Evolutionary conservation across 371 early-diverging fungal species (phyloP).

Genomic region (Zychaea mexicana): DNA sequence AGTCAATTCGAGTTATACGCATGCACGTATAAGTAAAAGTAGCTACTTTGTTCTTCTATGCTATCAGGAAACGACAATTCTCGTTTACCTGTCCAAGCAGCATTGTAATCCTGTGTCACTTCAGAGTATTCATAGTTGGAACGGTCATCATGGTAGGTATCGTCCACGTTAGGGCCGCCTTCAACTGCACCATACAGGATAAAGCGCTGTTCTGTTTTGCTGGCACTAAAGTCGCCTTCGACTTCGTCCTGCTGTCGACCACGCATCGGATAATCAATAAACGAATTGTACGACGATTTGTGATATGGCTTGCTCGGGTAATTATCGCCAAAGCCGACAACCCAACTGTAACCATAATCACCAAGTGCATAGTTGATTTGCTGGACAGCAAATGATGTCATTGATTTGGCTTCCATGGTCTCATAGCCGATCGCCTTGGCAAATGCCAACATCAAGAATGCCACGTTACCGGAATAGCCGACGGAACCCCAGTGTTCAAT

Average conservation of each 20-base stretch:
- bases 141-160: constrained; percentile 59
- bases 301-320: constrained; percentile 58
- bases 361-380: constrained; percentile 65
- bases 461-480: constrained; percentile 54
- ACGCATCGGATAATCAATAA: constrained; percentile 59
- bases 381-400: constrained; percentile 52
- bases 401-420: constrained; percentile 28
- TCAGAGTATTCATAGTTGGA: constrained; percentile 55
- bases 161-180: constrained; percentile 56
- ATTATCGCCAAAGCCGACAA: constrained; percentile 59
- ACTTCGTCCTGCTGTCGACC: constrained; percentile 46
- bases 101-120: constrained; percentile 64
- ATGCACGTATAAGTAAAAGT: too few species aligned
- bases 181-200: constrained; percentile 61
- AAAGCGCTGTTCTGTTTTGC: constrained; percentile 45
- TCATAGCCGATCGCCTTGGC: constrained; percentile 46
- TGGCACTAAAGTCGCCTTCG: constrained; percentile 48
- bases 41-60: too few species aligned
- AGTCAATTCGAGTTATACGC: too few species aligned
- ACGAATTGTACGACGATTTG: constrained; percentile 59
- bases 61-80: too few species aligned
- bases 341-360: constrained; percentile 60
- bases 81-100: constrained; percentile 47
- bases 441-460: constrained; percentile 54
- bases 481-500: constrained; percentile 61